Evolutionary conservation across 345 rosid genomes (phyloP).

Genomic region (Syzygium jambos): DNA sequence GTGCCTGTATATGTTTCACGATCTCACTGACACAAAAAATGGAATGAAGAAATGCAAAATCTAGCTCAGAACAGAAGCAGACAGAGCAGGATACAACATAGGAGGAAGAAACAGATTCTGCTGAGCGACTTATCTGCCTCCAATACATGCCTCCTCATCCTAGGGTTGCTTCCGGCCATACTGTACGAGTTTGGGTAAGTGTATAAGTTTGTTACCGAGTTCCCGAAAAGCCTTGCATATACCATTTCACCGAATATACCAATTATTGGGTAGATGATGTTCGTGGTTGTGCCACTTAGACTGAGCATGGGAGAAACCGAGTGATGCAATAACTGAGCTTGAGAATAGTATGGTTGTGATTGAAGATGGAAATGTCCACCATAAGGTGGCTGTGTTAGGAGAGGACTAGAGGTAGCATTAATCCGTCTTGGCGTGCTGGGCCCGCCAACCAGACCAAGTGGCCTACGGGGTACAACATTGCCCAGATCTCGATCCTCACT

Average conservation of each 20-base stretch:
- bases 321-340: conserved; percentile 14
- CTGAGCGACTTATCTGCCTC: conserved; percentile 61
- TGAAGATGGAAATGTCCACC: conserved; percentile 11
- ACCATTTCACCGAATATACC: conserved; percentile 73
- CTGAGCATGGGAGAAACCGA: conserved; percentile 24
- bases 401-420: neutral
- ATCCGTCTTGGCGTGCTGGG: conserved; percentile 18
- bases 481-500: conserved; percentile 22
- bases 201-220: conserved; percentile 31
- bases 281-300: conserved; percentile 23
- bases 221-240: conserved; percentile 50
- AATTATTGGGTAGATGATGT: conserved; percentile 29
- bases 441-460: conserved; percentile 26
- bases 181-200: conserved; percentile 43
- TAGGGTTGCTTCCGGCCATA: conserved; percentile 41
- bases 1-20: neutral
- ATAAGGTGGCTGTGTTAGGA: conserved; percentile 13
- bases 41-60: neutral
- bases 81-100: conserved; percentile 60
- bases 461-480: conserved; percentile 39
- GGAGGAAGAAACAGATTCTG: conserved; percentile 66
- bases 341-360: conserved; percentile 19
- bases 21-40: neutral
- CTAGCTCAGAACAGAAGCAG: conserved; percentile 54
- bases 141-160: conserved; percentile 67